Evolutionary conservation across 371 early-diverging fungal genomes (phyloP).

Genomic region (Circinella umbellata): DNA sequence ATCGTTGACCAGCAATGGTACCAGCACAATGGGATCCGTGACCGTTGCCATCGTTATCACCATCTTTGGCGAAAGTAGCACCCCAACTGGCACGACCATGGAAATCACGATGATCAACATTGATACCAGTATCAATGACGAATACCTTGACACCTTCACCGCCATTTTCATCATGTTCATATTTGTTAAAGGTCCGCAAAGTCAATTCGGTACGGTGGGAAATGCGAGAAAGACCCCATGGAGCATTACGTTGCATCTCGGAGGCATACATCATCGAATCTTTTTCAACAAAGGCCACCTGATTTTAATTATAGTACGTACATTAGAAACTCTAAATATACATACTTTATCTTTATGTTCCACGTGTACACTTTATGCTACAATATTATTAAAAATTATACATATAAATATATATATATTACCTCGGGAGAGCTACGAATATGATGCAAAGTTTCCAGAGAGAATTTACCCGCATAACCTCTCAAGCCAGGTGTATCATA

Average conservation of each 20-base stretch:
- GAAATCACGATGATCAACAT: slow-evolving; percentile 79
- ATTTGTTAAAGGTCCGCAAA: slow-evolving; percentile 75
- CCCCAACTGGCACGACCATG: slow-evolving; percentile 87
- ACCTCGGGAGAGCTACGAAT: slow-evolving; percentile 68
- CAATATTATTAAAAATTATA: background rate
- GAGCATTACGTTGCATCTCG: slow-evolving; percentile 75
- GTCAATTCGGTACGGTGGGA: slow-evolving; percentile 74
- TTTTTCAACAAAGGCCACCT: slow-evolving; percentile 89
- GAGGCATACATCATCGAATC: slow-evolving; percentile 83
- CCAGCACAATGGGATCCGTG: slow-evolving; percentile 96
- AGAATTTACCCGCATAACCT: slow-evolving; percentile 85
- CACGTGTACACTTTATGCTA: background rate
- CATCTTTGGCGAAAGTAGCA: slow-evolving; percentile 67
- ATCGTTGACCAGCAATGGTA: slow-evolving; percentile 86
- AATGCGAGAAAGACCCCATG: slow-evolving; percentile 93
- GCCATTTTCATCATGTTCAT: slow-evolving; percentile 70
- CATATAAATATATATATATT: background rate
- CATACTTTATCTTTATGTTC: background rate
- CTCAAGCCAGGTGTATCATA: slow-evolving; percentile 74
- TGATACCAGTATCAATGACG: slow-evolving; percentile 90
- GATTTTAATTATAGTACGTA: background rate
- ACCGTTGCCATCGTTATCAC: slow-evolving; percentile 78
- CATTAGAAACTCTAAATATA: background rate
- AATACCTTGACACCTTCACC: slow-evolving; percentile 85
- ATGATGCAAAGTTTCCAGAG: slow-evolving; percentile 63